Conservation (phyloP, 2,329 filamentous ascomycete species). For the Teratosphaeria viscida region DNA sequence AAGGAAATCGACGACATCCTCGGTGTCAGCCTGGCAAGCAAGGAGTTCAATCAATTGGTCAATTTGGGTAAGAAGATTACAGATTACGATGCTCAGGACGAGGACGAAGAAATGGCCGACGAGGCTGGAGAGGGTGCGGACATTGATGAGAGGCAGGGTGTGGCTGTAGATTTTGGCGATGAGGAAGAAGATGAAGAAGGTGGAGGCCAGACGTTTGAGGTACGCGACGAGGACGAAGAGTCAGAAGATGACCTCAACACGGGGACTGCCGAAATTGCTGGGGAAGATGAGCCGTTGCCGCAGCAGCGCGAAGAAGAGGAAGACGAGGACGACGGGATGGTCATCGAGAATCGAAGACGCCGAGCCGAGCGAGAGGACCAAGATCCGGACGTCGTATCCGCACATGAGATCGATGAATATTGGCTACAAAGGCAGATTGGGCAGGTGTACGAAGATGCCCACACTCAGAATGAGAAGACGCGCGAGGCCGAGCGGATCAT, state of each 20-base stretch:
- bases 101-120: constrained; percentile 76
- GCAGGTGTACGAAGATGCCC: constrained; percentile 76
- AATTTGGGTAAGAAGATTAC: constrained; percentile 98
- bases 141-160: constrained; percentile 88
- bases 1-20: constrained; percentile 92
- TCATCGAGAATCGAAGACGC: constrained; percentile 60
- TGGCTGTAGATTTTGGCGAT: constrained; percentile 93
- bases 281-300: constrained; percentile 34
- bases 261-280: constrained; percentile 24
- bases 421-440: constrained; percentile 94
- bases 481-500: constrained; percentile 73
- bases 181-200: constrained; percentile 71
- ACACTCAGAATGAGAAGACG: constrained; percentile 88
- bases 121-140: constrained; percentile 58
- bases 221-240: constrained; percentile 68
- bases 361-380: constrained; percentile 40
- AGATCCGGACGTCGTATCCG: constrained; percentile 52
- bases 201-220: constrained; percentile 67
- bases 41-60: constrained; percentile 93
- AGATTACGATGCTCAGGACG: constrained; percentile 93
- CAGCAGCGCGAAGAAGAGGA: constrained; percentile 41
- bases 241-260: constrained; percentile 58
- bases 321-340: constrained; percentile 66
- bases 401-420: constrained; percentile 90
- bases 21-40: constrained; percentile 68